Conservation (phyloP, 345 rosid species). For the Brassica rapa region DNA sequence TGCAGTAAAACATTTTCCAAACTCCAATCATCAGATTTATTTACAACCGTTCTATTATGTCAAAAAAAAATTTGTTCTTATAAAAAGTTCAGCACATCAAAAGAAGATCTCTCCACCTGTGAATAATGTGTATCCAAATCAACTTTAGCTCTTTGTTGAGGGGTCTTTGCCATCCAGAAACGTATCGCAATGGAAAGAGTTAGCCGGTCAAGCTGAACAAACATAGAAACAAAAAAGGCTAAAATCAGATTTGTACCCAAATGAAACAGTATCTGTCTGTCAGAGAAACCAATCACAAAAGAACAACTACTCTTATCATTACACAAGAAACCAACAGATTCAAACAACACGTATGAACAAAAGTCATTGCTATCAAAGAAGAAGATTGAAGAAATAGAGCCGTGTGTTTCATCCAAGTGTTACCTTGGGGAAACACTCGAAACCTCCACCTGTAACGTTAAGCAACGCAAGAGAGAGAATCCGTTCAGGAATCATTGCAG, state of each 20-base stretch:
- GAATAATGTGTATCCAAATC: conserved; percentile 97
- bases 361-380: neutral
- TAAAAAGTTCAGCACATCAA: neutral
- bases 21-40: neutral
- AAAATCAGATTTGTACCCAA: conserved; percentile 5
- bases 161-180: conserved; percentile 83
- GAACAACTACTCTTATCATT: neutral
- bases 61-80: neutral
- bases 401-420: neutral
- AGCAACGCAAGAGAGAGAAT: conserved; percentile 83
- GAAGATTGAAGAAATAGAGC: conserved; percentile 10
- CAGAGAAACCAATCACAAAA: conserved; percentile 11
- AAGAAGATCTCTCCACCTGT: conserved; percentile 47
- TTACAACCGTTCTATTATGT: neutral
- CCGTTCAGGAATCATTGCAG: conserved; percentile 82
- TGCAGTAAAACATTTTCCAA: neutral
- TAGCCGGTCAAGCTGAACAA: conserved; percentile 63
- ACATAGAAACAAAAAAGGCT: conserved; percentile 13
- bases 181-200: conserved; percentile 80
- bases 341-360: neutral
- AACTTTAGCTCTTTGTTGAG: conserved; percentile 92
- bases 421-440: conserved; percentile 94
- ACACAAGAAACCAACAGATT: conserved; percentile 8
- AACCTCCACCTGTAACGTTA: conserved; percentile 98
- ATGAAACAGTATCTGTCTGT: neutral